These are phyloP conservation scores for Trichoderma sp. DNA, from an alignment of 2,329 filamentous ascomycete genomes.

Conservation along the genomic window DNA sequence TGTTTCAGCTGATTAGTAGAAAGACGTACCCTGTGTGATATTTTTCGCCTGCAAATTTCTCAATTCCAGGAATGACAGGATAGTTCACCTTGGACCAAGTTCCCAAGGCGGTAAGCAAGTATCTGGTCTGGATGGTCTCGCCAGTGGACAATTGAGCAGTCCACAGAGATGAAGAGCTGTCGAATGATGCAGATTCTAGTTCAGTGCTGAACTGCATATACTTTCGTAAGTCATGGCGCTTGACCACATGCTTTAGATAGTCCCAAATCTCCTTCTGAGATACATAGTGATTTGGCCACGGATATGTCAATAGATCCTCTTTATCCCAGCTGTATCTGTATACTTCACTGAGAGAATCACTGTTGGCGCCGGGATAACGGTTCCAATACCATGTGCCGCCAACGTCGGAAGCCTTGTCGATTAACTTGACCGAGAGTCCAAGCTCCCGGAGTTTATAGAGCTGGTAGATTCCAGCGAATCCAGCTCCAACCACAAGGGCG, in stretches of 20 bases:
- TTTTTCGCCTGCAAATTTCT: neutral
- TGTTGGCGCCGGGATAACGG: neutral
- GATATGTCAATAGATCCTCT: neutral
- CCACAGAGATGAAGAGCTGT: neutral
- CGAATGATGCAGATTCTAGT: neutral
- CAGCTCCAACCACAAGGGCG: neutral
- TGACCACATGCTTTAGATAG: neutral
- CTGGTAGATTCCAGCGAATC: neutral
- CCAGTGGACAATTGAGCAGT: neutral
- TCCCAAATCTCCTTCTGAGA: neutral
- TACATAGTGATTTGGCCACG: neutral
- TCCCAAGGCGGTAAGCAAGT: neutral
- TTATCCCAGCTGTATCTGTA: conserved; percentile 1
- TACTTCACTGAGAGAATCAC: neutral
- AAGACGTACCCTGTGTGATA: neutral
- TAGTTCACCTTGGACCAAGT: neutral
- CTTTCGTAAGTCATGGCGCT: neutral
- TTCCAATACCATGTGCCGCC: conserved; percentile 1
- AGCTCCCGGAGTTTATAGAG: conserved; percentile 1
- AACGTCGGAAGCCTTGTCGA: neutral
- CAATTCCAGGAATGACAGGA: neutral
- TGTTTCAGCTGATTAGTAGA: neutral
- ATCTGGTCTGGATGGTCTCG: neutral
- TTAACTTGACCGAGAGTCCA: neutral
- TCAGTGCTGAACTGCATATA: neutral